phyloP scores from a whole-genome alignment of 1,139 yeast genomes.

The Debaryomyces sp. region DNA sequence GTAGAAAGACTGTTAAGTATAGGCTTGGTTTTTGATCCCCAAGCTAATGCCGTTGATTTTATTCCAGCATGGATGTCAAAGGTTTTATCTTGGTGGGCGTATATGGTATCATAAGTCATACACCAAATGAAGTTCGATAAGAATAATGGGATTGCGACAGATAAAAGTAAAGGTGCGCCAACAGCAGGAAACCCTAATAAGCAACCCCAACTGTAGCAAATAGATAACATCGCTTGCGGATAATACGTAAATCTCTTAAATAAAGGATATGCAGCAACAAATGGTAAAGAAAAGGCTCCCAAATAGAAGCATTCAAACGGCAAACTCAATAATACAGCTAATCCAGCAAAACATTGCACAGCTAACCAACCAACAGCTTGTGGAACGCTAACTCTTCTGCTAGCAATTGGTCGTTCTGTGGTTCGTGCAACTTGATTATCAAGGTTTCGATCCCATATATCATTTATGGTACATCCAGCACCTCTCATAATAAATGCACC shows the following conservation, averaged over 20 bases:
- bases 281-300: constrained; percentile 79
- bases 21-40: constrained; percentile 81
- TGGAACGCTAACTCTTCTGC: constrained; percentile 72
- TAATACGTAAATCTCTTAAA: constrained; percentile 94
- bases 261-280: constrained; percentile 86
- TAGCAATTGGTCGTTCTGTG: constrained; percentile 85
- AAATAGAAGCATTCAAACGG: constrained; percentile 82
- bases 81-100: constrained; percentile 95
- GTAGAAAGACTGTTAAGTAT: constrained; percentile 63
- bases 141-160: constrained; percentile 78
- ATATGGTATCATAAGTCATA: constrained; percentile 92
- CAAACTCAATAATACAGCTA: constrained; percentile 67
- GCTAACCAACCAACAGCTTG: constrained; percentile 78
- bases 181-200: constrained; percentile 94
- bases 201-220: constrained; percentile 96
- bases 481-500: constrained; percentile 96
- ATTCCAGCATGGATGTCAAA: constrained; percentile 90
- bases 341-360: constrained; percentile 76
- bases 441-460: constrained; percentile 77
- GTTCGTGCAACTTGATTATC: constrained; percentile 89
- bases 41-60: constrained; percentile 90
- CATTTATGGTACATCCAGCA: constrained; percentile 97
- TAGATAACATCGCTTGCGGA: constrained; percentile 83
- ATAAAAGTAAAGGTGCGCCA: constrained; percentile 72
- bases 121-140: constrained; percentile 87